Base-by-base conservation (phyloP, 306 rosid species). In the Biancaea sappan region DNA sequence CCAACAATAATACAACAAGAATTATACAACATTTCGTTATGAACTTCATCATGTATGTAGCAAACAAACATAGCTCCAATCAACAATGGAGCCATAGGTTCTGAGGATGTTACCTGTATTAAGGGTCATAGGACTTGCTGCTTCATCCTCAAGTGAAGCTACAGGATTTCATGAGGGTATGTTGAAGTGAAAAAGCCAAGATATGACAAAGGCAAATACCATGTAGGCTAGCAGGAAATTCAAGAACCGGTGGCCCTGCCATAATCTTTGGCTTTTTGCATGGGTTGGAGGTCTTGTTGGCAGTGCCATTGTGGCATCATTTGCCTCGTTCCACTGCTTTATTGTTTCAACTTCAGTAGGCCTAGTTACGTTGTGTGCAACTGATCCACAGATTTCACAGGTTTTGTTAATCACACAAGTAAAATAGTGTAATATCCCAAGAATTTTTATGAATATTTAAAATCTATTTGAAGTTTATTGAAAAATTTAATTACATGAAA, bases 151-250 rank as follows among this genome's bases (percentile, higher is more conserved):
- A 79, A 24, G 77, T 47, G 44, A 79, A 24, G 77, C 50, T 43
- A 32, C 40, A 78, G 67, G 77, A 68, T 71, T 75, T 84, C 79
- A 93, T 44, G 97, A 90, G 81, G 95, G 98, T 24, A 89, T 92
- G 80, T 93, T 93, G 76, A 93, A 93, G 86, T 93, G 96, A 71
- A 88, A 93, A 70, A 93, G 92, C 98, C 98, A 93, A 4, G 98
- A 93, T 72, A 90, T 93, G 67, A 90, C 91, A 58, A 93, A 93
- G 41, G 98, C 97, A 65, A 93, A 93, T 3, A 93, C 97, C 95
- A 93, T 90, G 78, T 91, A 88, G 3, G 98, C 98, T 38, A 90
- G 91, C 62, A 90, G 81, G 74, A 93, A 87, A 71, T 93, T 93
- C 56, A 90, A 79, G 85, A 93, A 93, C 37, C 93, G 86, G 65